Conservation (phyloP, 441 rosid genomes). For the Bocquillonia castaneifolia region DNA sequence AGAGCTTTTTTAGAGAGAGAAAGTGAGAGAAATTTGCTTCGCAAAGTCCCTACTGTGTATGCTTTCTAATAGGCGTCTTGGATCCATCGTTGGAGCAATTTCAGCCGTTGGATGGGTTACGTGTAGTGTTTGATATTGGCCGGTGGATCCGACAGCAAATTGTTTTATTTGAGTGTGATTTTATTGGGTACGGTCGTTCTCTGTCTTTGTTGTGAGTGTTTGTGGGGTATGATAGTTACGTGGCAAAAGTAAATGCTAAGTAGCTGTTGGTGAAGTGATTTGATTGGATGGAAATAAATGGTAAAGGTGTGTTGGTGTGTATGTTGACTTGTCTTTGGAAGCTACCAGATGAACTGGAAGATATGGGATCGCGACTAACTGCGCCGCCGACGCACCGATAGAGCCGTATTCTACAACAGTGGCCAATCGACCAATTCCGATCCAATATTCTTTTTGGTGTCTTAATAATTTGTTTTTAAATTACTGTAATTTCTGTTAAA, state of each 20-base stretch:
- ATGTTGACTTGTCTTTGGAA: not conserved
- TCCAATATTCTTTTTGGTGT: too few species aligned
- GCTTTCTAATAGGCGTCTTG: not conserved
- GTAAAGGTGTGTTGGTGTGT: not conserved
- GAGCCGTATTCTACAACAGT: too few species aligned
- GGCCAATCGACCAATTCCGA: too few species aligned
- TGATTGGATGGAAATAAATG: not conserved
- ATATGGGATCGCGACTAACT: too few species aligned
- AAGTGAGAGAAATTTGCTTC: not conserved
- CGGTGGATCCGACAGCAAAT: not conserved
- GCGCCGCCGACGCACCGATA: not conserved
- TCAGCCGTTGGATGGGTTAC: not conserved
- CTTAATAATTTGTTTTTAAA: too few species aligned
- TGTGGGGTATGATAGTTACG: not conserved
- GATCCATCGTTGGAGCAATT: not conserved
- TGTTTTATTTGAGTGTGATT: not conserved
- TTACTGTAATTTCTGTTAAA: too few species aligned
- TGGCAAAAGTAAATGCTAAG: not conserved
- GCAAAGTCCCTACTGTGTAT: not conserved
- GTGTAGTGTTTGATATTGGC: not conserved
- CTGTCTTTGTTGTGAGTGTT: not conserved
- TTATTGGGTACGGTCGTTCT: not conserved
- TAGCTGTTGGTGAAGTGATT: not conserved
- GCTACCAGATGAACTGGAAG: not conserved
- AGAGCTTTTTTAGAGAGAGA: slow-evolving; percentile 1